These are phyloP conservation scores for Dalbergia cochinchinensis DNA, from an alignment of 306 rosid genomes.

Conservation along the genomic window DNA sequence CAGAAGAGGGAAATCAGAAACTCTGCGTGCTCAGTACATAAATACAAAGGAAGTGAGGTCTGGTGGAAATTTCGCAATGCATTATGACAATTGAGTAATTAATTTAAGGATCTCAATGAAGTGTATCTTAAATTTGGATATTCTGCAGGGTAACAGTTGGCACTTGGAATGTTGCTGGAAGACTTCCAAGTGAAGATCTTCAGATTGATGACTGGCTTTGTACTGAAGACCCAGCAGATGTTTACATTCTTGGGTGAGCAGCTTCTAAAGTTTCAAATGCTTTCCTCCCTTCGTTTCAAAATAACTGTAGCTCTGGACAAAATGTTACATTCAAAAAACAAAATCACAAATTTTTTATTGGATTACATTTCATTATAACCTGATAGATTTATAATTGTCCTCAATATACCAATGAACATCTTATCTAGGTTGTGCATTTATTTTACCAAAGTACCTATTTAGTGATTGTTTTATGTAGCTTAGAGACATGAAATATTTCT, in stretches of 20 bases:
- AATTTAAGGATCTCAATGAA: slow-evolving; percentile 40
- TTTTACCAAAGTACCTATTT: not conserved
- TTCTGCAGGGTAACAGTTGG: slow-evolving; percentile 80
- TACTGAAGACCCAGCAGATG: slow-evolving; percentile 75
- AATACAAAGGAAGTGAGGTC: slow-evolving; percentile 91
- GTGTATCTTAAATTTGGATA: slow-evolving; percentile 45
- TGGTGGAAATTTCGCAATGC: slow-evolving; percentile 42
- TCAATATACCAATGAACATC: not conserved
- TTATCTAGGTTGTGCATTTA: not conserved
- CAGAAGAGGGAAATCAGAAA: slow-evolving; percentile 95
- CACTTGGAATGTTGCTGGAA: slow-evolving; percentile 97
- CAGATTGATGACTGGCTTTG: slow-evolving; percentile 89
- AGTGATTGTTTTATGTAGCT: not conserved
- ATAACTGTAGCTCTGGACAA: too few species aligned
- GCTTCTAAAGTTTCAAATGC: slow-evolving; percentile 30
- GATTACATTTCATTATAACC: not conserved
- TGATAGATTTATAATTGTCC: not conserved
- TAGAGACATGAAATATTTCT: not conserved
- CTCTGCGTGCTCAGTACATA: slow-evolving; percentile 94
- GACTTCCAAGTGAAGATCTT: slow-evolving; percentile 72
- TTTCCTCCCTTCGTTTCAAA: too few species aligned
- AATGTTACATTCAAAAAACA: not conserved
- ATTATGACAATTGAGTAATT: slow-evolving; percentile 14
- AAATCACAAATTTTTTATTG: not conserved
- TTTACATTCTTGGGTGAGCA: slow-evolving; percentile 90